Base-by-base conservation (phyloP, 345 rosid genomes). In the Linum usitatissimum region DNA sequence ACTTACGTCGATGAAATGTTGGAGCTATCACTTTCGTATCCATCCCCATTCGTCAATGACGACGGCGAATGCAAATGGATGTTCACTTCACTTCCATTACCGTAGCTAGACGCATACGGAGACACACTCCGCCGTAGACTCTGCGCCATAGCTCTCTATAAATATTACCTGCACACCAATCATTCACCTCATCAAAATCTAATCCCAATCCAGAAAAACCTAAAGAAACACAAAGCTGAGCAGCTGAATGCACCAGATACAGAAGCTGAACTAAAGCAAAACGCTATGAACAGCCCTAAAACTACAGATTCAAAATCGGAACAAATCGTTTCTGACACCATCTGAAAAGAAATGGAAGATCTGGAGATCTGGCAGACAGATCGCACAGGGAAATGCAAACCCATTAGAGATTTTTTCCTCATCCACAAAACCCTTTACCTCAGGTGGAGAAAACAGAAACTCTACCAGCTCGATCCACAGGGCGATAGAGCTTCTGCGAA, bases 21-120 rank as follows among this genome's bases (percentile, higher is more conserved):
- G 76, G 84, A 78, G 77, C 87, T 81, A 65, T 86, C 90, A 59
- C 94, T 84, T 58, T 86, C 90, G 34, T 86, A 86, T 34, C 76
- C 94, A 62, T 86, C 90, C 49, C 82, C 90, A 64, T 84, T 86
- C 13, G 77, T 75, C 62, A 71, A 54, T 64, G 82, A 57, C 23
- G 79, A 73, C 53, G 82, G 70, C 57, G 67, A 64, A 61, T 73
- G 79, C 15, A 71, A 73, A 42, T 79, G 71, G 63, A 71, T 68
- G 40, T 75, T 45, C 15, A 9, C 83, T 6, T 71, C 86, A 48
- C 73, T 71, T 19, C 79, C 84, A 71, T 69, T 70, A 67, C 60
- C 60, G 28, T 83, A 82, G 77, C 78, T 66, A 51, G 79, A 81
- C 17, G 30, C 59, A 6, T 18, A 55, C 9, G 88, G 80, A 76